Evolutionary conservation across 78 protist species (phyloP).

Genomic region (Monosiga brevicollis): DNA sequence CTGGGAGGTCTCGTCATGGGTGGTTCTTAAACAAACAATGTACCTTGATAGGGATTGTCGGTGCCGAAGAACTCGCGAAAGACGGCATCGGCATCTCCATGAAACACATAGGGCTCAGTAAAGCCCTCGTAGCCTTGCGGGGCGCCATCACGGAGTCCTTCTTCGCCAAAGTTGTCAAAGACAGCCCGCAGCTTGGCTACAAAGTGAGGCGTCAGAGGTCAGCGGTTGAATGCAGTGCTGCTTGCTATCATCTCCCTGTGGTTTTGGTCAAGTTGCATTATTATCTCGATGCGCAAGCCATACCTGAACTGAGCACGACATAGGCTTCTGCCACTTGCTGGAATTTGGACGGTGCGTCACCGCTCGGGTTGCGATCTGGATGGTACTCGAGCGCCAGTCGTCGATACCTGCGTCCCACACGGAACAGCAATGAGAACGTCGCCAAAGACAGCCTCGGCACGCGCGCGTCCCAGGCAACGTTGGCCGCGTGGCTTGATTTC

Average conservation of each 20-base stretch:
- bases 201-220: too few relatives aligned
- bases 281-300: neutral
- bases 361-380: slow-evolving; percentile 15
- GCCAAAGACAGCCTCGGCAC: too few relatives aligned
- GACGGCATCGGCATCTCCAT: neutral
- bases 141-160: slow-evolving; percentile 15
- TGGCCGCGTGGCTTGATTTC: neutral
- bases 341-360: neutral
- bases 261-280: neutral
- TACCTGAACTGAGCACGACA: slow-evolving; percentile 15
- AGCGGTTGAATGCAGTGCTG: too few relatives aligned
- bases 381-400: slow-evolving; percentile 15
- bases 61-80: neutral
- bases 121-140: neutral
- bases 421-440: neutral
- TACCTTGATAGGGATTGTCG: neutral
- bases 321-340: slow-evolving; percentile 31
- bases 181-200: neutral
- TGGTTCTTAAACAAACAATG: neutral
- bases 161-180: slow-evolving; percentile 39
- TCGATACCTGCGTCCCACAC: neutral
- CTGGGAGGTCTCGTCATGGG: too few relatives aligned
- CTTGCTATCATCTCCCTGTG: neutral
- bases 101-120: neutral
- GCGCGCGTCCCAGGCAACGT: neutral